A percentile compares a stretch with the other conserved stretches of the same genome.
Evolutionary conservation across 139 green algal species (phyloP).

Genomic region (Chlorella ohadii): DNA sequence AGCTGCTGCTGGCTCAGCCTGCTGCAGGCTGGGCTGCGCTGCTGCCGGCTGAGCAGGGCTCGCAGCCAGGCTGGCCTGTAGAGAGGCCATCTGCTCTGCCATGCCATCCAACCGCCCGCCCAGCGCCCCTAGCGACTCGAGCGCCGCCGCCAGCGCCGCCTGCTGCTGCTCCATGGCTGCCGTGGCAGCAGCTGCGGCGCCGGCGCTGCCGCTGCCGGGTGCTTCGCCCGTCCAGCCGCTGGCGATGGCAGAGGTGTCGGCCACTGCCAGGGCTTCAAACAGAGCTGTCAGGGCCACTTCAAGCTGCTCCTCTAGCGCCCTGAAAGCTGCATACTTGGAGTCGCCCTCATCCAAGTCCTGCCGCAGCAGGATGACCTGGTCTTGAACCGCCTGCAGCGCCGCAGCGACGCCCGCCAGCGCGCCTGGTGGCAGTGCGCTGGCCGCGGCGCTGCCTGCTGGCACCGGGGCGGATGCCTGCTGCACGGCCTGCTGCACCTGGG

Average conservation of each 20-base stretch:
- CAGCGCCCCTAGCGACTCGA: not conserved
- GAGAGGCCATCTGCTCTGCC: not conserved
- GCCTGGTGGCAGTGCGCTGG: not conserved
- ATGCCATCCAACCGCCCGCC: conserved; percentile 11
- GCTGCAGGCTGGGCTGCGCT: not conserved
- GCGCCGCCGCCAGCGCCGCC: not conserved
- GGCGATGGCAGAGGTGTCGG: not conserved
- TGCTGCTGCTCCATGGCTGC: conserved; percentile 27
- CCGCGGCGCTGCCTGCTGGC: not conserved
- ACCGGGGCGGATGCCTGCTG: not conserved
- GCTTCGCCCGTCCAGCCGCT: not conserved
- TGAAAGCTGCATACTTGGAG: not conserved
- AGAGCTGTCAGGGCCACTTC: conserved; percentile 6
- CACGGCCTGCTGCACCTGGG: conserved; percentile 2
- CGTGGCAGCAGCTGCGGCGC: not conserved
- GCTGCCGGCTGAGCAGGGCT: not conserved
- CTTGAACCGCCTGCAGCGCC: conserved; percentile 28
- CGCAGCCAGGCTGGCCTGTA: not conserved
- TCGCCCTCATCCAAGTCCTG: conserved; percentile 19
- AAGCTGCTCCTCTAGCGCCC: conserved; percentile 14
- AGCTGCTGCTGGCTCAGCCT: not conserved
- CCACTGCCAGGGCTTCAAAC: not conserved
- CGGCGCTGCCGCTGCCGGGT: not conserved
- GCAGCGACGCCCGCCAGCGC: conserved; percentile 4
- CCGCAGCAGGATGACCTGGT: conserved; percentile 22